phyloP scores from a whole-genome alignment of 306 rosid genomes.

The Ziziphus jujuba region DNA sequence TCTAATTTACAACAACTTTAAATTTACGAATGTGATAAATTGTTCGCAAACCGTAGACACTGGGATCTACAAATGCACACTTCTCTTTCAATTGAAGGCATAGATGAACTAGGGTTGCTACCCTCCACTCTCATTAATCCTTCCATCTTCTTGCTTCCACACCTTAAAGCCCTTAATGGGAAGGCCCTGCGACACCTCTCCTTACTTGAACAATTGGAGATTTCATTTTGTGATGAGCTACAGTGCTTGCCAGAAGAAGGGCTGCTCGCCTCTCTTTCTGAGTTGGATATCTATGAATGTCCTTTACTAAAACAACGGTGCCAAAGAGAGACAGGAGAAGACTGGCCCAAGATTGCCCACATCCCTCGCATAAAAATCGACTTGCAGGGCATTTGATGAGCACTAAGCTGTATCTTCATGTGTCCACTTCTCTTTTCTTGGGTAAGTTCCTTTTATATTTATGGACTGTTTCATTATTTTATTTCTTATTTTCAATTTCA shows the following conservation, averaged over 20 bases:
- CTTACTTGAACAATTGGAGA: background rate
- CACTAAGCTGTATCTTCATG: too few species aligned
- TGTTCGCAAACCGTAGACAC: constrained; percentile 1
- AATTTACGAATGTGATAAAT: constrained; percentile 7
- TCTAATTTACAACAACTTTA: background rate
- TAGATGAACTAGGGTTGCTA: constrained; percentile 7
- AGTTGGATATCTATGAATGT: fast-evolving
- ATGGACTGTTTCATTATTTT: too few species aligned
- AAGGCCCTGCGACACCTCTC: constrained; percentile 20
- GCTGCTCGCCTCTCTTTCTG: constrained; percentile 14
- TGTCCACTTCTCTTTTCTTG: too few species aligned
- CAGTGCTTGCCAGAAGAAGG: constrained; percentile 30
- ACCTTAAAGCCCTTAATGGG: constrained; percentile 12
- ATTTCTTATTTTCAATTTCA: too few species aligned
- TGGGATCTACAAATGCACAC: constrained; percentile 24
- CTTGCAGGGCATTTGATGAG: too few species aligned
- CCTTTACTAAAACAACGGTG: constrained; percentile 3
- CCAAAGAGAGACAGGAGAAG: constrained; percentile 23
- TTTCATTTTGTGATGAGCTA: background rate
- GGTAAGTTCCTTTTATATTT: too few species aligned
- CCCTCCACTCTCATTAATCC: constrained; percentile 1
- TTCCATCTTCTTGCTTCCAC: fast-evolving
- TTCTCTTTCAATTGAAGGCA: fast-evolving
- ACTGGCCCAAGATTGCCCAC: constrained; percentile 33
- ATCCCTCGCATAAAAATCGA: background rate